Base-by-base conservation (phyloP, 371 early-diverging fungal genomes). In the Circinella umbellata region DNA sequence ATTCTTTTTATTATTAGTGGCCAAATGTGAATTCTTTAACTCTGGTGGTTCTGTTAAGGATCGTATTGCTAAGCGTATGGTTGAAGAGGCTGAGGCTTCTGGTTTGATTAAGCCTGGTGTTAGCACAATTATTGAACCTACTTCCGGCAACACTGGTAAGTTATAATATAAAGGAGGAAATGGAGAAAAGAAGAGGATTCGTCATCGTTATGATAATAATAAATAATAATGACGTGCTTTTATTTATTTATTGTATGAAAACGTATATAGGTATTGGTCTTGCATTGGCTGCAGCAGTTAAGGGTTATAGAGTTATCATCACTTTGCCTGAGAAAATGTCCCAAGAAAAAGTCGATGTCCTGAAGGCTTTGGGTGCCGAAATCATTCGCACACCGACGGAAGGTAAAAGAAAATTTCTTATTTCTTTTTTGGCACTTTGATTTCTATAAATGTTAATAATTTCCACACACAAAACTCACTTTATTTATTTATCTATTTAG, bases 41-140 rank as follows among this genome's bases (percentile, higher is more conserved):
- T 95, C 98, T 18, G 99, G 98, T 71, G 99, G 99, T 36, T 96
- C 96, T 15, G 97, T 98, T 80, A 99, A 99, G 84, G 99, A 99
- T 80, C 90, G 99, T 76, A 98, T 98, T 75, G 99, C 93, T 57
- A 88, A 88, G 76, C 92, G 97, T 71, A 99, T 99, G 95, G 81
- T 99, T 54, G 95, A 96, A 70, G 94, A 93, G 69, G 98, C 96
- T 63, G 98, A 99, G 81, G 88, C 86, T 67, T 92, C 90, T 27
- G 99, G 98, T 39, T 88, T 81, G 38, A 82, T 99, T 69, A 94
- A 87, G 71, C 96, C 97, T 20, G 97, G 97, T 18, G 89, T 79
- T 61, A 84, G 77, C 68, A 97, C 98, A 36, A 90, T 98, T 74
- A 97, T 97, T 73, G 98, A 97, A 79, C 96, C 98, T 20, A 97